A percentile compares a stretch with the other conserved stretches of the same genome.
Evolutionary conservation across 2,329 filamentous ascomycete species (phyloP).

Genomic region (Ceratocystiopsis brevicomis): DNA sequence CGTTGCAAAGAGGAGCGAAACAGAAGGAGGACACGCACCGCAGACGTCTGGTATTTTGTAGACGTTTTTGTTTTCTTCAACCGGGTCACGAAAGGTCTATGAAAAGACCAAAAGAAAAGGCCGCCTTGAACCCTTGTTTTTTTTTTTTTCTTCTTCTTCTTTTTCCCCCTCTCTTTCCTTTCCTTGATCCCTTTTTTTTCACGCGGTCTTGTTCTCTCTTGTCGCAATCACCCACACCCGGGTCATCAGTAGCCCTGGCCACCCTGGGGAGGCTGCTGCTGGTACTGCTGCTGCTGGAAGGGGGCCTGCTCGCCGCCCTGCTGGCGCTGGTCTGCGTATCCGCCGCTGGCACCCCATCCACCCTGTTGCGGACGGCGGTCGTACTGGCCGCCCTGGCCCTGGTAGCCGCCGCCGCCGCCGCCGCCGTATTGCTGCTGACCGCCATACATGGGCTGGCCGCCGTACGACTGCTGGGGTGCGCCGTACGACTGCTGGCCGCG

Average conservation of each 20-base stretch:
- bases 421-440: constrained; percentile 21
- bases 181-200: not conserved
- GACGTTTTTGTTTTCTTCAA: no score
- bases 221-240: not conserved
- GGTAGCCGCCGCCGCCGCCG: constrained; percentile 16
- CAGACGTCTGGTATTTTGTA: no score
- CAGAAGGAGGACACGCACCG: not conserved
- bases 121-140: not conserved
- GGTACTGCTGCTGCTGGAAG: constrained; percentile 14
- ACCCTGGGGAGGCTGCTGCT: constrained; percentile 19
- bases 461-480: constrained; percentile 10
- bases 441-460: constrained; percentile 19
- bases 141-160: not conserved
- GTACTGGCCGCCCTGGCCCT: constrained; percentile 19
- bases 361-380: constrained; percentile 20
- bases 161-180: not conserved
- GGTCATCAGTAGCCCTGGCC: constrained; percentile 13
- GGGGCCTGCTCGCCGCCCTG: no score
- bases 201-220: not conserved
- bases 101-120: not conserved
- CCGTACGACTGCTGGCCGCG: constrained; percentile 16
- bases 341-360: constrained; percentile 16
- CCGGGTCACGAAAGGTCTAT: not conserved
- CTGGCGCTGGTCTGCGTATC: constrained; percentile 31
- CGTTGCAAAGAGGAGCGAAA: constrained; percentile 19